These are phyloP conservation scores for Trametes elegans DNA, from an alignment of 768 basidiomycete genomes.

Conservation along the genomic window DNA sequence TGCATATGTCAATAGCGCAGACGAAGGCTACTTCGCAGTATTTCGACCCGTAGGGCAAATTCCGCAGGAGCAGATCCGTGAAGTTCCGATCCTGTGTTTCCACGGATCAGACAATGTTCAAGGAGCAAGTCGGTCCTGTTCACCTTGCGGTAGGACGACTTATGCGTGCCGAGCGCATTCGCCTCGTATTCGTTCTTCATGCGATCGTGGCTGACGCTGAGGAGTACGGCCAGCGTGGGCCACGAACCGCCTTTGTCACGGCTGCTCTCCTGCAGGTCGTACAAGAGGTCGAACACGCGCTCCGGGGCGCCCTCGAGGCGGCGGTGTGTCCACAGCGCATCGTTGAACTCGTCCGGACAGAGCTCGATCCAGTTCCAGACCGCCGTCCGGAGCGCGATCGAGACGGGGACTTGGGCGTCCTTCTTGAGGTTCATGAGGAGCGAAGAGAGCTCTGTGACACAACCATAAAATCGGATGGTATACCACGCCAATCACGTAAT, in stretches of 20 bases:
- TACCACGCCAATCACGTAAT: not conserved
- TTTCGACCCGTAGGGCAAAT: conserved; percentile 45
- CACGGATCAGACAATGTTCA: not conserved
- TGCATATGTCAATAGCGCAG: conserved; percentile 76
- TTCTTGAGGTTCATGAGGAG: conserved; percentile 79
- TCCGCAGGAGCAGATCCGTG: conserved; percentile 59
- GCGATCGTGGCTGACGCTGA: conserved; percentile 74
- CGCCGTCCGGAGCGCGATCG: conserved; percentile 69
- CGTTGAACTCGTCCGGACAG: conserved; percentile 76
- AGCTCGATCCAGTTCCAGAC: conserved; percentile 90
- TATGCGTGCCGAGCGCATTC: conserved; percentile 29
- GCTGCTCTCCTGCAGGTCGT: conserved; percentile 41
- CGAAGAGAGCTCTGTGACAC: conserved; percentile 65
- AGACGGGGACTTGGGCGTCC: conserved; percentile 69
- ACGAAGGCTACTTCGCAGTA: conserved; percentile 65
- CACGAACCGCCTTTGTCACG: conserved; percentile 54
- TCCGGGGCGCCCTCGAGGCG: conserved; percentile 80
- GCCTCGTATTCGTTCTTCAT: conserved; percentile 55
- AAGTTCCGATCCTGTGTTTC: conserved; percentile 49
- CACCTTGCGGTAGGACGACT: conserved; percentile 28
- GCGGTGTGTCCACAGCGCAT: conserved; percentile 59
- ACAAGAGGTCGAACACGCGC: conserved; percentile 80
- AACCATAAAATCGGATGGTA: not conserved
- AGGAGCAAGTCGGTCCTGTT: not conserved
- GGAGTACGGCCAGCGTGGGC: conserved; percentile 76